phyloP scores from a whole-genome alignment of 805 yeast species.

The Yamadazyma laniorum region DNA sequence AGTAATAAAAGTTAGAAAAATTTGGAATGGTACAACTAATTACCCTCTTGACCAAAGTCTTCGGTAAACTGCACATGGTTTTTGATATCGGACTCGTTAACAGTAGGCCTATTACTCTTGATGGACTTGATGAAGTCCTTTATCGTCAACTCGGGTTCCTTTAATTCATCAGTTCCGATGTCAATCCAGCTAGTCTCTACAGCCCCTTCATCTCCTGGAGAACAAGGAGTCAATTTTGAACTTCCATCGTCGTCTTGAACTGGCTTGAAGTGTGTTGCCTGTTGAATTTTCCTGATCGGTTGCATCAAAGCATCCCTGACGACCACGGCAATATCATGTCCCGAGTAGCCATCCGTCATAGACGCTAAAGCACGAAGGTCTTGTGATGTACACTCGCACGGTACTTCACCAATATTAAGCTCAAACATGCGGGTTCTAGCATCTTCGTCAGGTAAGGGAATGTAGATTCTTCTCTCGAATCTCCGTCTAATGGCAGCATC shows the following conservation, averaged over 20 bases:
- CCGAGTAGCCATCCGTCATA: slow-evolving; percentile 96
- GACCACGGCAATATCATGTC: slow-evolving; percentile 94
- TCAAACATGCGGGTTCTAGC: slow-evolving; percentile 94
- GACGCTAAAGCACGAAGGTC: slow-evolving; percentile 81
- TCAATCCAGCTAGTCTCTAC: slow-evolving; percentile 92
- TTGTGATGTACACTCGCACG: slow-evolving; percentile 68
- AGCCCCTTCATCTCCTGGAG: slow-evolving; percentile 93
- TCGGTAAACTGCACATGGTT: slow-evolving; percentile 85
- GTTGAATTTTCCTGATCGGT: slow-evolving; percentile 92
- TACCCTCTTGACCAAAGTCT: slow-evolving; percentile 98
- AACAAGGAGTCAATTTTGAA: slow-evolving; percentile 78
- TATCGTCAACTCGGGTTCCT: slow-evolving; percentile 84
- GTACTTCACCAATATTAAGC: slow-evolving; percentile 85
- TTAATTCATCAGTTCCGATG: slow-evolving; percentile 80
- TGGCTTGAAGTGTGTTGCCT: slow-evolving; percentile 89
- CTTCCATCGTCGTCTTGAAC: slow-evolving; percentile 42
- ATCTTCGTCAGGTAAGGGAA: slow-evolving; percentile 90
- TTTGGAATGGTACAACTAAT: too few species aligned
- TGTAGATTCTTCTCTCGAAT: slow-evolving; percentile 92
- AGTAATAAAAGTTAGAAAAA: too few species aligned
- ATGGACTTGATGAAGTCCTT: slow-evolving; percentile 93
- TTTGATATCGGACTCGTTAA: slow-evolving; percentile 75
- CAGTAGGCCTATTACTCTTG: slow-evolving; percentile 91
- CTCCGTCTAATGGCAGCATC: slow-evolving; percentile 97
- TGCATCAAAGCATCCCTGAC: slow-evolving; percentile 98